Conservation (phyloP, 2,329 filamentous ascomycete genomes). For the Penicillium sp. region DNA sequence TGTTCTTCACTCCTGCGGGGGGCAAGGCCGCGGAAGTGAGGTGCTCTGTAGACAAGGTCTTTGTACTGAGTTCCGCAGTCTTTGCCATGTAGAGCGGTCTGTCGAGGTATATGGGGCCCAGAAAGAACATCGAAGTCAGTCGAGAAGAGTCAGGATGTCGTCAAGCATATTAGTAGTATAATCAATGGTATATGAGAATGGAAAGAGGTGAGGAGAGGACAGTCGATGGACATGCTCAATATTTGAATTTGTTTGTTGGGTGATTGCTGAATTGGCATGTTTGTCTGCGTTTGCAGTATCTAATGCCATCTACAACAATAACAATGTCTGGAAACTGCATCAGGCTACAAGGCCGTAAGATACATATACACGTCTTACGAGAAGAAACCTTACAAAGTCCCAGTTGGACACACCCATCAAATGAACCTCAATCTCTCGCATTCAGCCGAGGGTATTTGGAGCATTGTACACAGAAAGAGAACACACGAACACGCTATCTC, state of each 20-base stretch:
- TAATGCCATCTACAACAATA: background rate
- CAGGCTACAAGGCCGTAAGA: background rate
- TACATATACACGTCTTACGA: background rate
- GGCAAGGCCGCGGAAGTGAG: no score
- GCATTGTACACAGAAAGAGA: slow-evolving; percentile 43
- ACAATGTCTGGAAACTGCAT: background rate
- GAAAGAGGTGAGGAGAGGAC: background rate
- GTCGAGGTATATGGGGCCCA: background rate
- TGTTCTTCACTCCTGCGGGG: no score
- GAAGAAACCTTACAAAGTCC: background rate
- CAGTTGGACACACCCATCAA: background rate
- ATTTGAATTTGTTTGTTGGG: background rate
- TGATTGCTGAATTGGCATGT: background rate
- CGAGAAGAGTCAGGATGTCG: background rate
- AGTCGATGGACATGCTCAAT: background rate
- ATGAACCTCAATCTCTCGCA: slow-evolving; percentile 24
- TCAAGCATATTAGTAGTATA: background rate
- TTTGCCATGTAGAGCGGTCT: background rate
- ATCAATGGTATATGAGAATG: background rate
- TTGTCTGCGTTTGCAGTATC: slow-evolving; percentile 2
- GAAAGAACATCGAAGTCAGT: background rate
- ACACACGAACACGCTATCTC: slow-evolving; percentile 34
- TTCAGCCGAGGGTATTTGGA: slow-evolving; percentile 44
- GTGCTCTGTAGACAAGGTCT: no score
- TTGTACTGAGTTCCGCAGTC: background rate